These are phyloP conservation scores for Hymenoscyphus occultus DNA, from an alignment of 2,329 filamentous ascomycete genomes.

Conservation along the genomic window DNA sequence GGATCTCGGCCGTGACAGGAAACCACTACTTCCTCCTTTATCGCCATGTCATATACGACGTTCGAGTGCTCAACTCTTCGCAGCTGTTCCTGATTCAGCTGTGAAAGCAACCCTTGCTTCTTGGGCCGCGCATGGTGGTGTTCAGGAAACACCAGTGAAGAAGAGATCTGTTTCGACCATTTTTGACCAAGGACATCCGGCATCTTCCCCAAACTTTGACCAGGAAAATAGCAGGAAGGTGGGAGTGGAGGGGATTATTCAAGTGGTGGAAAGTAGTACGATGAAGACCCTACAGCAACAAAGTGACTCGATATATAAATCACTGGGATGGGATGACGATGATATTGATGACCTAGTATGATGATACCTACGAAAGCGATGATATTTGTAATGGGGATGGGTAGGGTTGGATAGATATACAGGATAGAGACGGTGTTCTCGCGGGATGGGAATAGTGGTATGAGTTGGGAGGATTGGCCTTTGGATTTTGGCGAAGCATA, in stretches of 20 bases:
- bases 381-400: neutral
- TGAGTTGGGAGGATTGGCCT: neutral
- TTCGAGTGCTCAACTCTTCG: conserved; percentile 32
- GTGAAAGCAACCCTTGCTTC: conserved; percentile 14
- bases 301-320: conserved; percentile 37
- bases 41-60: conserved; percentile 30
- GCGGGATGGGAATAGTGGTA: neutral
- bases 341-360: conserved; percentile 35
- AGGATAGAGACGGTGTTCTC: conserved; percentile 3
- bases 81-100: conserved; percentile 26
- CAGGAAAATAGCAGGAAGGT: conserved; percentile 23
- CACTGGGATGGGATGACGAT: conserved; percentile 40
- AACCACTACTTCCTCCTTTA: conserved; percentile 22
- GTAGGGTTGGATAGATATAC: conserved; percentile 5
- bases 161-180: neutral
- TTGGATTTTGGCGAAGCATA: conserved; percentile 15
- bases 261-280: neutral
- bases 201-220: conserved; percentile 14
- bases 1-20: neutral
- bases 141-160: conserved; percentile 31
- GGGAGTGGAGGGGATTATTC: conserved; percentile 1
- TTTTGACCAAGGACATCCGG: conserved; percentile 24
- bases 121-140: conserved; percentile 14
- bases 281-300: conserved; percentile 11
- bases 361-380: conserved; percentile 12